A percentile compares a stretch with the other conserved stretches of the same genome.
phyloP scores from a whole-genome alignment of 2,329 filamentous ascomycete species.

The Blastomyces percursus region DNA sequence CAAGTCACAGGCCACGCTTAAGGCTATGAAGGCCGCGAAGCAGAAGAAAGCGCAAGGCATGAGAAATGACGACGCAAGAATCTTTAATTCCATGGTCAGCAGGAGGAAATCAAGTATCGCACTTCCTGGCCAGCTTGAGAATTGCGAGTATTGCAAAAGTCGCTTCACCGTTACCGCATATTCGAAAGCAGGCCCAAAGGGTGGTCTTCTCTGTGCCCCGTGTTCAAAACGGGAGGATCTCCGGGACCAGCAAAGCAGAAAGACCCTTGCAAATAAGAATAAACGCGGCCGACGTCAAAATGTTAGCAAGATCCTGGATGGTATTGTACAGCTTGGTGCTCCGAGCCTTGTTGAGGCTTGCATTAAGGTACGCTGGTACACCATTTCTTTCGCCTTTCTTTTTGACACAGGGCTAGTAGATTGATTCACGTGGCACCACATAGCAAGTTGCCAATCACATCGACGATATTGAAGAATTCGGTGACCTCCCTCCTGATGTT shows the following conservation, averaged over 20 bases:
- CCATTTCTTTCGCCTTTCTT: not conserved
- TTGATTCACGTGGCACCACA: conserved; percentile 9
- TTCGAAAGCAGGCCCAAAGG: conserved; percentile 68
- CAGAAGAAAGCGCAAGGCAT: conserved; percentile 29
- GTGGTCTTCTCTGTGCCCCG: conserved; percentile 70
- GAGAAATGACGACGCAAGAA: conserved; percentile 38
- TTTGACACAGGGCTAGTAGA: not conserved
- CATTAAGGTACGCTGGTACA: conserved; percentile 37
- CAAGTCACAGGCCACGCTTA: conserved; percentile 38
- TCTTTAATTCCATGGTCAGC: conserved; percentile 43
- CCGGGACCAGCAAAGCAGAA: conserved; percentile 47
- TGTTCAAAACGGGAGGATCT: conserved; percentile 62
- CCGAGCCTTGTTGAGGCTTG: conserved; percentile 44
- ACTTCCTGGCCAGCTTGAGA: conserved; percentile 74
- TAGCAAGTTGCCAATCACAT: conserved; percentile 52
- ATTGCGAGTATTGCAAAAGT: conserved; percentile 75
- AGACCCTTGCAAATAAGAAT: conserved; percentile 42
- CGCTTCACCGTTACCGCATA: conserved; percentile 90
- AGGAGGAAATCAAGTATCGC: conserved; percentile 41
- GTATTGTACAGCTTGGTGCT: conserved; percentile 39
- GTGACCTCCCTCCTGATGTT: conserved; percentile 48
- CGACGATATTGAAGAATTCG: conserved; percentile 53
- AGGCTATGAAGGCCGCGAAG: conserved; percentile 41
- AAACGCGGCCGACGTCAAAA: conserved; percentile 59
- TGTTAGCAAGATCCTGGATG: conserved; percentile 77